These are phyloP conservation scores for Drosera capensis DNA, from an alignment of 148 eudicot species.

Conservation along the genomic window DNA sequence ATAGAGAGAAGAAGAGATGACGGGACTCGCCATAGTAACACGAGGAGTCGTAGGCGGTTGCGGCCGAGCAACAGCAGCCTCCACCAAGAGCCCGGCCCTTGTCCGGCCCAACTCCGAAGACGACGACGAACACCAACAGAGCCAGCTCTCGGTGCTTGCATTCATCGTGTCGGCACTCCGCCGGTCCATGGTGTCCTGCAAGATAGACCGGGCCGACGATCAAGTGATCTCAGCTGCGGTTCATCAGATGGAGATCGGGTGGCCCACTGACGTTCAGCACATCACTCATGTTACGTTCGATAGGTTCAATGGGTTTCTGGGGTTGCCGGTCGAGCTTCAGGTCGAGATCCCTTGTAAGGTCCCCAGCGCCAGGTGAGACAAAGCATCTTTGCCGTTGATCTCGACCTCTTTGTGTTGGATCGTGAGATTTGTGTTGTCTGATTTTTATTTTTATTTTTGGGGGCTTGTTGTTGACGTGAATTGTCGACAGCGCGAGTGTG, in stretches of 20 bases:
- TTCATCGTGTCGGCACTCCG: slow-evolving; percentile 33
- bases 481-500: slow-evolving; percentile 55
- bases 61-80: slow-evolving; percentile 18
- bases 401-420: background rate
- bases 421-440: background rate
- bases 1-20: slow-evolving; percentile 18
- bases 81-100: slow-evolving; percentile 16
- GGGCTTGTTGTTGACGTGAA: background rate
- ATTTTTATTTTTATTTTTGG: background rate
- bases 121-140: slow-evolving; percentile 15
- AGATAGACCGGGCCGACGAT: slow-evolving; percentile 29
- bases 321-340: slow-evolving; percentile 67
- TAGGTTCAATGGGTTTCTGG: slow-evolving; percentile 70
- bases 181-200: slow-evolving; percentile 40
- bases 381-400: no score
- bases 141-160: slow-evolving; percentile 25
- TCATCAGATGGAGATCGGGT: slow-evolving; percentile 78
- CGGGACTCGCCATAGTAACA: slow-evolving; percentile 28
- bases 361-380: slow-evolving; percentile 98
- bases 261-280: slow-evolving; percentile 91
- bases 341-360: slow-evolving; percentile 57
- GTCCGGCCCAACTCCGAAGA: background rate
- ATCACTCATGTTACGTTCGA: slow-evolving; percentile 87
- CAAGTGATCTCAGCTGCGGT: no score
- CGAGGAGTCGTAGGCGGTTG: slow-evolving; percentile 25